Evolutionary conservation across 768 basidiomycete genomes (phyloP), one percentile per base, ranked within the genome.

Genomic region (Lactifluus hygrophoroides): DNA sequence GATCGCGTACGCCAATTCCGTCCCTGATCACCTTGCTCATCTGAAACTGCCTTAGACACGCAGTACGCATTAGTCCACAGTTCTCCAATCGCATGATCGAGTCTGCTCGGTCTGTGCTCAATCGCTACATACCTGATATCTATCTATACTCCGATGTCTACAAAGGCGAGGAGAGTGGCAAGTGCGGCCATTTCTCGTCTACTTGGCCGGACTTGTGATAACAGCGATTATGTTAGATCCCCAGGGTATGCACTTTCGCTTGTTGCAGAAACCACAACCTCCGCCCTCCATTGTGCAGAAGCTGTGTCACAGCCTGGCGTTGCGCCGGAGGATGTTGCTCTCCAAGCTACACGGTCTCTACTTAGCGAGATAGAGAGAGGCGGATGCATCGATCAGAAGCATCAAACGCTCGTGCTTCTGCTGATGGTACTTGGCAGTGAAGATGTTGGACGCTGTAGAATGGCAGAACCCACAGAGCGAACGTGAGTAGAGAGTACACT

Each of bases 71-170:
- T 9, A 95, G 86, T 63, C 96, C 96, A 23, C 94, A 98, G 68
- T 91, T 99, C 69, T 96, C 94, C 2, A 96, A 96, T 70, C 82
- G 96, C 38, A 92, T 98, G 86, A 96, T 99, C 50, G 95, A 97
- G 66, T 82, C 94, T 8, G 84, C 91, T 17, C 85, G 96, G 38
- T 94, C 91, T 2, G 78, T 99, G 23, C 76, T 99, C 44, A 98
- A 97, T 70, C 88, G 94, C 4, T 96, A 90, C 70, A 96, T 98
- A 58, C 95, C 96, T 37, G 96, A 99, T 69, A 94, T 97, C 28
- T 97, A 98, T 72, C 82, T 99, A 38, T 95, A 97, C 70, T 95
- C 96, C 3, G 96, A 99, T 63, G 94, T 97, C 23, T 98, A 96
- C 74, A 95, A 96, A 70, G 94, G 94, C 7, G 90, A 91, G 17